Evolutionary conservation across 176 grass and related monocot species (phyloP).

Genomic region (Otatea glauca): DNA sequence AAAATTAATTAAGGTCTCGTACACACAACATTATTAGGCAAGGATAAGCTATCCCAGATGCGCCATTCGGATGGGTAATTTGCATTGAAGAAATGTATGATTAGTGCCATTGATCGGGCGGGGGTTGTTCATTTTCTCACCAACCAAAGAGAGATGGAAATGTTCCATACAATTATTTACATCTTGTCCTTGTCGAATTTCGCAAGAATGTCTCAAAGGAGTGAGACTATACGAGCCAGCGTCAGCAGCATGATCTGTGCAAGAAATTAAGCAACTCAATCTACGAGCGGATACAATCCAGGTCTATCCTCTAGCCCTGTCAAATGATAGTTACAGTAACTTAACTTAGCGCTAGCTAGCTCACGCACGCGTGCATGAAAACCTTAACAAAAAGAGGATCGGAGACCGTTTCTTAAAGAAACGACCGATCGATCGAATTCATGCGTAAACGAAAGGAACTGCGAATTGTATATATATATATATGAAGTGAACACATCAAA

Average conservation of each 20-base stretch:
- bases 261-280: slow-evolving; percentile 36
- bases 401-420: neutral
- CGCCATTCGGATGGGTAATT: neutral
- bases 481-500: neutral
- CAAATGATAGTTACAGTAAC: neutral
- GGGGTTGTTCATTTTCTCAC: slow-evolving; percentile 30
- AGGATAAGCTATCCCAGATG: neutral
- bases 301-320: neutral
- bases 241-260: slow-evolving; percentile 27
- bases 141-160: neutral
- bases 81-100: neutral
- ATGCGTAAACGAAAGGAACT: slow-evolving; percentile 8
- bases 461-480: neutral
- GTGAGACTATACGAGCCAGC: neutral
- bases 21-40: neutral
- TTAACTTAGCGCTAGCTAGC: neutral
- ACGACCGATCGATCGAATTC: neutral
- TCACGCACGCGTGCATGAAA: neutral
- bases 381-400: neutral
- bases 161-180: neutral
- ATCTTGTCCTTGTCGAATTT: slow-evolving; percentile 38
- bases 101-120: neutral
- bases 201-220: slow-evolving; percentile 39
- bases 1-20: neutral
- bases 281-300: neutral